phyloP scores from a whole-genome alignment of 73 alveolate species.

The Symbiodinium pilosum region DNA sequence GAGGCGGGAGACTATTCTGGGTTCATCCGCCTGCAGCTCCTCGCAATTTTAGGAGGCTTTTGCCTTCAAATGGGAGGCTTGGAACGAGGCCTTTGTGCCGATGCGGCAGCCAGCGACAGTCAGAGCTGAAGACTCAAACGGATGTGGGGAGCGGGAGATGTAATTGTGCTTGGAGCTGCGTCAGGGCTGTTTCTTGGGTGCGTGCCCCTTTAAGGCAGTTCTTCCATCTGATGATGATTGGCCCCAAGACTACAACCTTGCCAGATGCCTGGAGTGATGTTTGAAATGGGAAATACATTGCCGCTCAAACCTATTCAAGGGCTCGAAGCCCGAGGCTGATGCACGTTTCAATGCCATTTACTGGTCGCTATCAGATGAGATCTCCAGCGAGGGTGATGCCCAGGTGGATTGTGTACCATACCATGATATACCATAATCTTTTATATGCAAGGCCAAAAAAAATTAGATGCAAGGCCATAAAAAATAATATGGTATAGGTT shows the following conservation, averaged over 20 bases:
- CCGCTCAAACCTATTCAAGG: no score
- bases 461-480: no score
- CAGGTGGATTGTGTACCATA: neutral
- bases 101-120: neutral
- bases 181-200: no score
- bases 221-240: constrained; percentile 40
- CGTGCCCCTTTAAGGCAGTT: neutral
- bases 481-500: no score
- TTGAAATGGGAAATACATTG: no score
- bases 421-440: no score
- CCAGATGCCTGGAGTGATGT: no score
- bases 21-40: no score
- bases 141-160: neutral
- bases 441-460: no score
- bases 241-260: constrained; percentile 48
- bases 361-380: constrained; percentile 70
- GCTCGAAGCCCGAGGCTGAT: constrained; percentile 32
- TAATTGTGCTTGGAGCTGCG: neutral
- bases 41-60: no score
- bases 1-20: neutral
- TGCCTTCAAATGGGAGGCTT: no score
- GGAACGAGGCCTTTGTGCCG: constrained; percentile 35
- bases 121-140: neutral
- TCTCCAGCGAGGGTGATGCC: constrained; percentile 83
- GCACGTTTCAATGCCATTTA: constrained; percentile 67